Conservation (phyloP, 345 rosid species). For the Populus ilicifolia region DNA sequence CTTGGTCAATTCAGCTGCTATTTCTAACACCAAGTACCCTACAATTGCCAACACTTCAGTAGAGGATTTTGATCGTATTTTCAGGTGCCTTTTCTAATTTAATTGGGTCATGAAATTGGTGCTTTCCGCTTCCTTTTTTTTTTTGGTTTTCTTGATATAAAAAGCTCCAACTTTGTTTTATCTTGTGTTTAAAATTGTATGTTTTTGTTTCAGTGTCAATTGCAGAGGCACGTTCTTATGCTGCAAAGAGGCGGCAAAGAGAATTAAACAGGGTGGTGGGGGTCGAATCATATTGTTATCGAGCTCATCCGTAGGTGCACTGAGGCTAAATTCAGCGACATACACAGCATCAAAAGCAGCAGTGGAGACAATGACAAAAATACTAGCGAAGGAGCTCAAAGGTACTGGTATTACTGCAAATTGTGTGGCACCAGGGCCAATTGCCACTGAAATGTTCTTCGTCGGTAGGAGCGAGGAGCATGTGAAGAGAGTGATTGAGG, state of each 20-base stretch:
- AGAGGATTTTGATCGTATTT: conserved; percentile 35
- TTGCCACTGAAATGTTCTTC: conserved; percentile 35
- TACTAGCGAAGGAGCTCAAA: conserved; percentile 40
- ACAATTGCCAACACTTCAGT: conserved; percentile 29
- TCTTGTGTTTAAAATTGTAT: too few species aligned
- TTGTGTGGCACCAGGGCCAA: conserved; percentile 39
- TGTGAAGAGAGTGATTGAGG: conserved; percentile 12
- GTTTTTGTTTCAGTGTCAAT: conserved; percentile 13
- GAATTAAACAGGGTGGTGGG: conserved; percentile 24
- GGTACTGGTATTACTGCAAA: conserved; percentile 41
- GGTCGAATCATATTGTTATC: conserved; percentile 29
- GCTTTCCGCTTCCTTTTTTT: too few species aligned
- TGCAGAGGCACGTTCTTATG: conserved; percentile 35
- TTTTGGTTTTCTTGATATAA: too few species aligned
- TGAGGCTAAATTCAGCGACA: conserved; percentile 22
- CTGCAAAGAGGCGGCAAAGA: conserved; percentile 32
- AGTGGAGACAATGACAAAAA: conserved; percentile 33
- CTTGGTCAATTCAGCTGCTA: conserved; percentile 38
- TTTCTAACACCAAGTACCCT: conserved; percentile 23
- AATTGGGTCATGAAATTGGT: not conserved
- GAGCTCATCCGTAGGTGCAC: conserved; percentile 16
- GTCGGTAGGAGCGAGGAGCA: conserved; percentile 23
- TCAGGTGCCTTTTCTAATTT: conserved; percentile 15
- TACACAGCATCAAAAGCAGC: conserved; percentile 41
- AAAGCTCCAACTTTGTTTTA: too few species aligned